Evolutionary conservation across 78 protist genomes (phyloP), one percentile per base, ranked within the genome.

Genomic region (Guillardia theta): DNA sequence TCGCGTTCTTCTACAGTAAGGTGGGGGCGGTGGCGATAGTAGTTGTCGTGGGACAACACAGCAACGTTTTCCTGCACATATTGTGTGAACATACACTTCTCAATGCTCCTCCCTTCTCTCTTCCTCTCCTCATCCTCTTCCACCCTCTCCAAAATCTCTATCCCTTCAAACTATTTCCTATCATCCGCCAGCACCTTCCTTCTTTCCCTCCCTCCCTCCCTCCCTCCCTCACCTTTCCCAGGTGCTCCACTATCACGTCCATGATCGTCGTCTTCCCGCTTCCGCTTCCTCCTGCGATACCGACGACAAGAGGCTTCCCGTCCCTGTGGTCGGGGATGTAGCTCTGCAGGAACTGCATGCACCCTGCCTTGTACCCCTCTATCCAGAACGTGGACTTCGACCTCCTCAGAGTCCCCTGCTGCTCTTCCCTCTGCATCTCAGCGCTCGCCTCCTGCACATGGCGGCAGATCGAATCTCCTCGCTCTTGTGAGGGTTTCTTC

Each of bases 191-290:
- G n/a, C n/a, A n/a, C n/a, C n/a, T n/a, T n/a, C n/a, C n/a, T n/a
- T n/a, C n/a, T n/a, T n/a, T n/a, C n/a, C n/a, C n/a, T n/a, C n/a
- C n/a, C n/a, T n/a, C n/a, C n/a, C n/a, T n/a, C n/a, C n/a, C n/a
- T n/a, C n/a, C 62, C 62, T 18, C 62, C 62, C 62, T 18, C 36
- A 70, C 83, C 83, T 70, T 10, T 50, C 39, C 18, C 37, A 78
- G 90, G 53, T 78, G 90, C 90, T 78, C 33, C 4, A 78, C 33
- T 10, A 78, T 18, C 33, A 43, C 48, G 48, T 78, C 90, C 48
- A 44, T 78, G 45, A 78, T 78, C 21, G 90, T 78, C 53, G 90
- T 78, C 33, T 78, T 78, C 50, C 90, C 90, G 44, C 90, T 78
- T 0, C 90, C 90, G 48, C 50, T 78, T 5, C 90, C 90, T 3